Evolutionary conservation across 805 yeast genomes (phyloP), one percentile per base, ranked within the genome.

Genomic region (Starmerella floricola): DNA sequence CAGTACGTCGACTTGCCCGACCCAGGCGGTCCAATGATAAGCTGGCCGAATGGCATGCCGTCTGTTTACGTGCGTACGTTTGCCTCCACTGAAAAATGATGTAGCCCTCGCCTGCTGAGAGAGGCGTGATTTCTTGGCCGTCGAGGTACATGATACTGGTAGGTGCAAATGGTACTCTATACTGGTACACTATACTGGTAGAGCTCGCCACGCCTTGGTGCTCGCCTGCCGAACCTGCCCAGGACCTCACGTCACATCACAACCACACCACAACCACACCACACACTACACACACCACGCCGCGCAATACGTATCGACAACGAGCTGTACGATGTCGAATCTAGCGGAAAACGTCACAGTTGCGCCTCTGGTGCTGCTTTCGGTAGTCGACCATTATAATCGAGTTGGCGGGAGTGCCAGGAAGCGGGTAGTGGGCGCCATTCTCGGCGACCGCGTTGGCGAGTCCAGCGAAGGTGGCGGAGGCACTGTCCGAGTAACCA

Each of bases 1-100:
- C 96, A 87, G 59, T 84, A 91, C 0, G 98, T 93, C 0, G 95
- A 83, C 57, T 91, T 91, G 1, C 99, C 99, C 0, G 94, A 73
- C 1, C 98, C 99, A 0, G 99, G 99, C 0, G 98, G 97, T 0
- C 99, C 99, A 30, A 91, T 85, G 8, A 88, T 87, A 8, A 91
- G 74, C 62, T 91, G 95, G 3, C 94, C 95, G 61, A 82, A 61
- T 29, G 49, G 49, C 51, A 46, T 52, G 18, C 1, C n/a, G 20
- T 26, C 12, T 31, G 13, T 11, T 27, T 27, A 11, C 29, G 13
- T 13, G 13, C 11, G 12, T 27, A 13, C 29, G 12, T 27, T 27
- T 27, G 11, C 12, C 29, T 13, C 13, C 13, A 11, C 13, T 27
- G 11, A n/a, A n/a, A n/a, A n/a, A n/a, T n/a, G n/a, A n/a, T n/a